Conservation (phyloP, 2,329 filamentous ascomycete species). For the Domatiomyces globalis region DNA sequence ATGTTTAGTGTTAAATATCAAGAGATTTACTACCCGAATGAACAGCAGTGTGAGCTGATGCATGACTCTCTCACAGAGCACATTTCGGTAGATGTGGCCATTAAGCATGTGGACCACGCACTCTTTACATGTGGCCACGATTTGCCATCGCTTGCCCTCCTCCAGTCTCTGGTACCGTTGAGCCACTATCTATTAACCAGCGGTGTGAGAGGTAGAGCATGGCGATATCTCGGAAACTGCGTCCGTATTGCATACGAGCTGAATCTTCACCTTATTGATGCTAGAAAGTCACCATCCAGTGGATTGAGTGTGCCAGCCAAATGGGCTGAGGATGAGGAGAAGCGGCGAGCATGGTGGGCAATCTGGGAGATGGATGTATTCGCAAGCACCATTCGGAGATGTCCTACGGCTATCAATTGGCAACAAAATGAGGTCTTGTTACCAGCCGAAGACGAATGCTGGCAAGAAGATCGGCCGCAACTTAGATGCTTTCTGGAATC, state of each 20-base stretch:
- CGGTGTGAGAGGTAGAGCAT: conserved; percentile 26
- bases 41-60: conserved; percentile 1
- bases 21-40: too few relatives aligned
- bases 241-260: conserved; percentile 25
- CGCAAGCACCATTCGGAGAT: conserved; percentile 27
- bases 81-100: conserved; percentile 18
- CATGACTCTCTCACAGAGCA: background rate
- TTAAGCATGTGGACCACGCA: conserved; percentile 19
- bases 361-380: conserved; percentile 34
- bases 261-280: conserved; percentile 22
- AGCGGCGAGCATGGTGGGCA: conserved; percentile 29
- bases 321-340: conserved; percentile 24
- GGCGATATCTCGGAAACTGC: conserved; percentile 22
- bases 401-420: conserved; percentile 26
- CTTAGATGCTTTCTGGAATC: conserved; percentile 21
- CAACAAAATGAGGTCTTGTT: conserved; percentile 25
- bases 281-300: background rate
- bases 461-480: conserved; percentile 19
- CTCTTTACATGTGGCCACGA: conserved; percentile 23
- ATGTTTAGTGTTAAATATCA: conserved; percentile 17
- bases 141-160: conserved; percentile 22
- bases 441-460: conserved; percentile 24
- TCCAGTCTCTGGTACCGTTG: conserved; percentile 25
- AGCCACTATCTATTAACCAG: conserved; percentile 25
- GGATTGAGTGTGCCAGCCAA: conserved; percentile 4